Evolutionary conservation across 352 stramenopile species (phyloP), one percentile per base, ranked within the genome.

Genomic region (Aphanomyces invadans): DNA sequence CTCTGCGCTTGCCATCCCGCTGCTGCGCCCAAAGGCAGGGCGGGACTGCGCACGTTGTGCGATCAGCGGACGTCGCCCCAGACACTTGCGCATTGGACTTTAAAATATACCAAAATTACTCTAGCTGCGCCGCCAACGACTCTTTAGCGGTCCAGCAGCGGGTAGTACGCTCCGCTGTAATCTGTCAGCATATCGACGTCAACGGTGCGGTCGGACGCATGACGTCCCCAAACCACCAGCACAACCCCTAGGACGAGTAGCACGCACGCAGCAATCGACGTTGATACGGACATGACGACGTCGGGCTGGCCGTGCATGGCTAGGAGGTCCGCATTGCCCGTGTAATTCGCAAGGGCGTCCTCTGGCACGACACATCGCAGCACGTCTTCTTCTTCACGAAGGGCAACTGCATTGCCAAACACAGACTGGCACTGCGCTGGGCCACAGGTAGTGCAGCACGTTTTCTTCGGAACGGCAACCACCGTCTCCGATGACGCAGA

Each of bases 301-400:
- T 57, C 39, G 29, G 15, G 26, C 21, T 32, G 12, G 5, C 4
- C 28, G 25, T 39, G n/a, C 19, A 15, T 3, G 31, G 32, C 39
- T 3, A 67, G 45, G 3, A 49, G 45, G 26, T 57, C 7, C 7
- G 31, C 25, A 23, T 36, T 45, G 0, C n/a, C 42, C 26, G 49
- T 21, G 49, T 39, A 17, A 12, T 42, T 42, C n/a, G 23, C 10
- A 23, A 42, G 4, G 60, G 45, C 49, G 36, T 15, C 36, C 15
- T 67, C 60, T 0, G 55, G 33, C 23, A 67, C 60, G 17, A 67
- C 44, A 26, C 60, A 67, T 10, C 42, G 60, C 10, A 33, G 57
- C 33, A 67, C 21, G 10, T 67, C 60, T 67, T 67, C 33, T 19
- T 57, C 31, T n/a, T 67, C 60, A 17, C 29, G 21, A 25, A 54